Percentiles rank a stretch among this genome's conserved stretches.
phyloP scores from a whole-genome alignment of 805 yeast species.

The Schwanniomyces vanrijiae region DNA sequence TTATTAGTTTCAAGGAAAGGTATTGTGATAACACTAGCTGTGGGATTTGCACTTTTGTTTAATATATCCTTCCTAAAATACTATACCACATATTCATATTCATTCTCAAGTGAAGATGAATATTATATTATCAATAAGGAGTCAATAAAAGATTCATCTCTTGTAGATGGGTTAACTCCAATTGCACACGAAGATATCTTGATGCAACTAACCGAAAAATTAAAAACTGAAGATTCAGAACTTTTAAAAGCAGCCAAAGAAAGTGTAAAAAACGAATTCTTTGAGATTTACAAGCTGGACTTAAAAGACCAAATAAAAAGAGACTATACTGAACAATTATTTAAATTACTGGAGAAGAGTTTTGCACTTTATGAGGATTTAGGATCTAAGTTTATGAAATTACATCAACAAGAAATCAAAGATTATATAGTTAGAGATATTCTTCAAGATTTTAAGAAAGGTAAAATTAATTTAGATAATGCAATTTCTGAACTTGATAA shows the following conservation, averaged over 20 bases:
- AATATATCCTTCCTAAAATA: background rate
- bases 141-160: background rate
- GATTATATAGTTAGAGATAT: conserved; percentile 11
- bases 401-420: conserved; percentile 9
- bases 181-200: conserved; percentile 2
- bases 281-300: conserved; percentile 8
- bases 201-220: background rate
- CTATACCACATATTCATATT: background rate
- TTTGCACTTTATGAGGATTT: conserved; percentile 12
- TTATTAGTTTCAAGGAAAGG: background rate
- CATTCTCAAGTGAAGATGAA: background rate
- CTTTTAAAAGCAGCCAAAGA: conserved; percentile 1
- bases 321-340: conserved; percentile 12
- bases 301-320: conserved; percentile 7
- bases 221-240: conserved; percentile 1
- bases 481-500: conserved; percentile 2
- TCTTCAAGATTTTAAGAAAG: conserved; percentile 6
- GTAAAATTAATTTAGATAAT: conserved; percentile 5
- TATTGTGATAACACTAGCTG: background rate
- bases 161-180: background rate
- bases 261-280: conserved; percentile 5
- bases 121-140: conserved; percentile 5
- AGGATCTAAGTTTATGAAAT: conserved; percentile 12
- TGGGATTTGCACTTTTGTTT: background rate
- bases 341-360: conserved; percentile 8